A percentile compares a stretch with the other conserved stretches of the same genome.
Conservation (phyloP, 352 stramenopile genomes). For the Globisporangium middletonii region DNA sequence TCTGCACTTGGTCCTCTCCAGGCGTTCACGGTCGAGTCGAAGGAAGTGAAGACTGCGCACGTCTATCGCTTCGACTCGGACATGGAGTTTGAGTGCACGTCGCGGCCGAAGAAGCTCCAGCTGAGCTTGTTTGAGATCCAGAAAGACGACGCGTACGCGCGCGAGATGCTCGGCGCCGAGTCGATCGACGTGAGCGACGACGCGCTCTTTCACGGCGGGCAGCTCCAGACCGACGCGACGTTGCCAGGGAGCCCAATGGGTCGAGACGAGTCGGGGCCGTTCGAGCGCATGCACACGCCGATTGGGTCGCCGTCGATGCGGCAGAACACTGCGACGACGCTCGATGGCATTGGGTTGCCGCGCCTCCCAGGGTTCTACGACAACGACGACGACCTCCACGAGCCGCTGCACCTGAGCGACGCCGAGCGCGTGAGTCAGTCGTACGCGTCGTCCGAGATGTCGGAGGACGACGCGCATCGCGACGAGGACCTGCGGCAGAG, state of each 20-base stretch:
- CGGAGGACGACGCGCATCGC: slow-evolving; percentile 27
- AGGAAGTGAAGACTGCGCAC: slow-evolving; percentile 68
- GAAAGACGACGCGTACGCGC: slow-evolving; percentile 18
- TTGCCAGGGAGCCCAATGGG: slow-evolving; percentile 41
- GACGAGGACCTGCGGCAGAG: slow-evolving; percentile 26
- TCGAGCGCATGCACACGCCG: slow-evolving; percentile 64
- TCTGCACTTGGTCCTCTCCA: slow-evolving; percentile 5
- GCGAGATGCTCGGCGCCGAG: slow-evolving; percentile 19
- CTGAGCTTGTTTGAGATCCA: slow-evolving; percentile 69
- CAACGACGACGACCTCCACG: slow-evolving; percentile 39
- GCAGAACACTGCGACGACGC: background rate
- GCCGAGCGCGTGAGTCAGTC: slow-evolving; percentile 62
- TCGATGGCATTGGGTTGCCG: slow-evolving; percentile 24
- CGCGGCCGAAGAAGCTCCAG: slow-evolving; percentile 58
- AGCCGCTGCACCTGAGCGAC: slow-evolving; percentile 46
- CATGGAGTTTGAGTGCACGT: slow-evolving; percentile 58
- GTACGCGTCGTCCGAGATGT: slow-evolving; percentile 56
- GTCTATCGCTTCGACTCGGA: slow-evolving; percentile 84
- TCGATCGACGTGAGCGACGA: slow-evolving; percentile 59
- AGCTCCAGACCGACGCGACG: slow-evolving; percentile 24
- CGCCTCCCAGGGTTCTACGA: slow-evolving; percentile 40
- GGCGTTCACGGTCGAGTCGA: slow-evolving; percentile 48
- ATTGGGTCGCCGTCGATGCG: slow-evolving; percentile 30
- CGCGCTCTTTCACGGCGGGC: slow-evolving; percentile 26
- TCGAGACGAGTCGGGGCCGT: slow-evolving; percentile 48